Evolutionary conservation across 2,329 filamentous ascomycete species (phyloP).

Genomic region (Colletotrichum eremochloae): DNA sequence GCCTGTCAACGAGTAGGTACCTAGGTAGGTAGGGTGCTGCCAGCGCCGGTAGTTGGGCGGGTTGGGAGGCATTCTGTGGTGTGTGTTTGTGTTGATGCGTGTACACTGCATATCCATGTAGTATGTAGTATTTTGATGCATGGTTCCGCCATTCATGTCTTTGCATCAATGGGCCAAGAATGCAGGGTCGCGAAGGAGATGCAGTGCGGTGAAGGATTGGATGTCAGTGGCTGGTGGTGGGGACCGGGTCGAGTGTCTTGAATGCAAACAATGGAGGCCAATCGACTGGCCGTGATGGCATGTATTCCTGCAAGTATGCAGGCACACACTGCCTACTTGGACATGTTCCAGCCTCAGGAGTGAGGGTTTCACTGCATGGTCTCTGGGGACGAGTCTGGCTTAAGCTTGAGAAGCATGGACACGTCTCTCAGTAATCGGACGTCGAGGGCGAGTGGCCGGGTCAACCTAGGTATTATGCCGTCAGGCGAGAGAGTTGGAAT

Average conservation of each 20-base stretch:
- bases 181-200: constrained; percentile 30
- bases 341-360: neutral
- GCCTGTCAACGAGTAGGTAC: neutral
- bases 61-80: neutral
- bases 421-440: neutral
- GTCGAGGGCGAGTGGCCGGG: neutral
- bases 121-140: neutral
- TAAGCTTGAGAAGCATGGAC: neutral
- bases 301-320: neutral
- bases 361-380: constrained; percentile 18
- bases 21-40: neutral
- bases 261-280: constrained; percentile 10
- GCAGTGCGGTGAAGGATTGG: constrained; percentile 27
- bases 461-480: too few relatives aligned
- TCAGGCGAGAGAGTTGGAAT: neutral
- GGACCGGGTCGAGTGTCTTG: neutral
- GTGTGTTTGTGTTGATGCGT: too few relatives aligned
- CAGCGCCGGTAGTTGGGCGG: constrained; percentile 28
- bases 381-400: neutral
- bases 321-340: too few relatives aligned
- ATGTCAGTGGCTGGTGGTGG: constrained; percentile 15
- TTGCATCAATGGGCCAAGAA: constrained; percentile 23
- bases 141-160: constrained; percentile 19
- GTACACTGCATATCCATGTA: too few relatives aligned
- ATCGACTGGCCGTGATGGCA: neutral